Conservation (phyloP, 768 basidiomycete genomes). For the Tricholoma matsutake region DNA sequence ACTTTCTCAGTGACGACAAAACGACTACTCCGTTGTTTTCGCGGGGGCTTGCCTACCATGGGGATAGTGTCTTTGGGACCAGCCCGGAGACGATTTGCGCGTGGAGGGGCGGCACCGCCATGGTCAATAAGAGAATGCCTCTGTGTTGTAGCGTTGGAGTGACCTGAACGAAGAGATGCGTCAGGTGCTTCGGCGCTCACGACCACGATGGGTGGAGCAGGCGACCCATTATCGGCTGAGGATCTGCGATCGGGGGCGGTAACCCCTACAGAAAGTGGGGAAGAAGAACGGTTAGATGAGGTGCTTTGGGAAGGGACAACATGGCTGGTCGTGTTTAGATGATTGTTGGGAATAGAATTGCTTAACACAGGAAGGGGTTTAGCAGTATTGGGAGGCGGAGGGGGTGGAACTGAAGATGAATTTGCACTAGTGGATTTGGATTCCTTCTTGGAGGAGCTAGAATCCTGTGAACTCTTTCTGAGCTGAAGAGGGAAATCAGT, state of each 20-base stretch:
- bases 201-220: slow-evolving; percentile 82
- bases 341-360: slow-evolving; percentile 30
- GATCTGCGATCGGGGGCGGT: slow-evolving; percentile 61
- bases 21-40: slow-evolving; percentile 95
- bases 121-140: slow-evolving; percentile 50
- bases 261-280: slow-evolving; percentile 36
- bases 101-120: slow-evolving; percentile 54
- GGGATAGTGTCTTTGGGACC: slow-evolving; percentile 96
- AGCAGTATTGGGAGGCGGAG: slow-evolving; percentile 61
- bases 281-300: slow-evolving; percentile 41
- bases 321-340: slow-evolving; percentile 36
- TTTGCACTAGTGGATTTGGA: slow-evolving; percentile 41
- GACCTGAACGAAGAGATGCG: slow-evolving; percentile 37
- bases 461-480: slow-evolving; percentile 67
- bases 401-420: slow-evolving; percentile 42
- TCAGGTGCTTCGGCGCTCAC: slow-evolving; percentile 72
- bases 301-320: slow-evolving; percentile 38
- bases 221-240: slow-evolving; percentile 39
- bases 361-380: slow-evolving; percentile 62
- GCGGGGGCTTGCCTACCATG: slow-evolving; percentile 91
- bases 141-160: slow-evolving; percentile 42
- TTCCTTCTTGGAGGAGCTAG: slow-evolving; percentile 68
- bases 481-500: slow-evolving; percentile 41
- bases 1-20: slow-evolving; percentile 96
- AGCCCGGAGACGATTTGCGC: slow-evolving; percentile 70